Evolutionary conservation across 2,329 filamentous ascomycete genomes (phyloP), one percentile per base, ranked within the genome.

Genomic region (Phaeosphaeriaceae sp.): DNA sequence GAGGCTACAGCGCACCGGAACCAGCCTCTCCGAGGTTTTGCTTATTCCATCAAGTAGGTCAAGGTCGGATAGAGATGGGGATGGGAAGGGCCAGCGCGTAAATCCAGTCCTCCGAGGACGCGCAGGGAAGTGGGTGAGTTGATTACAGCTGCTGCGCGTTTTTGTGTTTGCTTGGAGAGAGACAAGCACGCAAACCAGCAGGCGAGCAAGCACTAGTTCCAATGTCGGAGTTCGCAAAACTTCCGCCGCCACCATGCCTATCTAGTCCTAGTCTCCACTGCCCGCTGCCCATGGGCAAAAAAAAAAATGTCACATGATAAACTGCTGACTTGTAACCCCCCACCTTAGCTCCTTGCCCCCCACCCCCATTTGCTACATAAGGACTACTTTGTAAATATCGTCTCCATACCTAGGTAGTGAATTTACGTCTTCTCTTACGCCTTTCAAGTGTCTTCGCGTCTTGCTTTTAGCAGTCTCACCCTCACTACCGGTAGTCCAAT

Each of bases 11-110:
- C 58, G 58, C 54, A 53, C 52, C 37, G 16, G 43, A 38, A 54
- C 51, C 39, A 44, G 46, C 51, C 44, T 51, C 37, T 45, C 47
- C 38, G 34, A 23, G 9, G 45, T 8, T n/a, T 12, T 16, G 46
- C 32, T 56, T 61, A 66, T 54, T 56, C 61, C 68, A 70, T 70
- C 43, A 54, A 58, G 40, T 36, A 38, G 43, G 37, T 16, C 23
- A 33, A 38, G 43, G 37, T 16, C 23, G 29, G 12, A 29, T 6
- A 39, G 18, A 18, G 16, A 6, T 18, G 36, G 34, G 39, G 35
- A 18, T 9, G 38, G n/a, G 32, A 23, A 9, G 18, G 23, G 15
- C 32, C 29, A 37, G 32, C 13, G 23, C 2, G 11, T 23, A 17
- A 30, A 32, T 11, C 21, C 30, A 15, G 41, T 30, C 16, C 40